Evolutionary conservation across 2,329 filamentous ascomycete genomes (phyloP), one percentile per base, ranked within the genome.

Genomic region (Penicillium expansum): DNA sequence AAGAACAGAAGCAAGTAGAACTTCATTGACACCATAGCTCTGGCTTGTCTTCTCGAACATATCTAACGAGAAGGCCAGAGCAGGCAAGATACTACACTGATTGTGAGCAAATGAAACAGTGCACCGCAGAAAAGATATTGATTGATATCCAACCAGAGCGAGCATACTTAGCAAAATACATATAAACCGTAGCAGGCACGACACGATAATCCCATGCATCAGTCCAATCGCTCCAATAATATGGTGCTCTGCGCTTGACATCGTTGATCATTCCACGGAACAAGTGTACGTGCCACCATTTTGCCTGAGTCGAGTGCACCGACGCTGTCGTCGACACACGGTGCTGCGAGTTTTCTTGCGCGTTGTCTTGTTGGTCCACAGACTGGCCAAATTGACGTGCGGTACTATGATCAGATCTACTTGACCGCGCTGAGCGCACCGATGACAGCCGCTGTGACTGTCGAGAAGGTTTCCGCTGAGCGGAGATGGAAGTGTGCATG

Each of bases 121-220:
- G n/a, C 10, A 13, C 24, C 1, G 27, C 35, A 30, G 24, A 20
- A 33, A 43, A 37, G 4, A 20, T 16, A n/a, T 51, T 35, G 20
- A 38, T 51, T 16, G 11, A 30, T 55, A 30, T 44, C 45, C 29
- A 43, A 43, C 1, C 27, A 45, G 35, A 38, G 33, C 32, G 44
- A 48, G 69, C 81, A 69, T 81, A 93, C 90, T 95, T 95, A 61
- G 91, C 91, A 82, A 95, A 96, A 78, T 94, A 96, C 90, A 95
- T 96, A 76, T 95, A 95, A 30, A 95, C 79, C 10, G 91, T 95
- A 16, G 90, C 90, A 1, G 91, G 91, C 38, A 96, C 83, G 41
- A 96, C 90, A 52, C 91, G 85, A 77, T 96, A 96, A 71, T 95
- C 89, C 90, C 90, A 94, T 1, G 91, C 91, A 77, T 96, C 91